These are phyloP conservation scores for Rhizopogon sp. DNA, from an alignment of 768 basidiomycete species.

Conservation along the genomic window DNA sequence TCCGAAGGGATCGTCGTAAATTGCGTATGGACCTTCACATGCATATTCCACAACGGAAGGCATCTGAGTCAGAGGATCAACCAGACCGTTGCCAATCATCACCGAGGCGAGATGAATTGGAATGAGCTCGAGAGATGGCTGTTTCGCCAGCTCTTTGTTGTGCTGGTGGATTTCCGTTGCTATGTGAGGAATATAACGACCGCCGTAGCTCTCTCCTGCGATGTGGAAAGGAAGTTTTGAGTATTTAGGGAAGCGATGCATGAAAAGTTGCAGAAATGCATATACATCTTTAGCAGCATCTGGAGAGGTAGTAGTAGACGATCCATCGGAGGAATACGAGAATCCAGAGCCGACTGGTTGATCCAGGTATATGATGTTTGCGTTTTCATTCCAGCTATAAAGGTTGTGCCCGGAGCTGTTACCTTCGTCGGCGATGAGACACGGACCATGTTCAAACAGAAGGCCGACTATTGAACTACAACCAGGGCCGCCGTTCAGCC, in stretches of 20 bases:
- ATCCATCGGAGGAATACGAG: conserved; percentile 35
- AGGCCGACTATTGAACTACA: conserved; percentile 21
- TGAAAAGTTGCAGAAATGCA: conserved; percentile 30
- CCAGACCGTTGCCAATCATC: conserved; percentile 46
- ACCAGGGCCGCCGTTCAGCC: conserved; percentile 30
- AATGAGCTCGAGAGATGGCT: conserved; percentile 19
- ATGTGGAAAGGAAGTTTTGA: conserved; percentile 25
- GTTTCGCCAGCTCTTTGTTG: conserved; percentile 25
- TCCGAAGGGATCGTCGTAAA: conserved; percentile 39
- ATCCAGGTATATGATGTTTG: conserved; percentile 29
- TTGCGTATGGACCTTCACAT: conserved; percentile 33
- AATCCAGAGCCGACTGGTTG: conserved; percentile 40
- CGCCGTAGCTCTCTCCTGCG: conserved; percentile 30
- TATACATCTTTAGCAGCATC: conserved; percentile 30
- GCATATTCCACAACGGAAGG: conserved; percentile 39
- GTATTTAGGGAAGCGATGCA: conserved; percentile 27
- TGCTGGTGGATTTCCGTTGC: conserved; percentile 40
- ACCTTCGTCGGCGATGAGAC: conserved; percentile 13
- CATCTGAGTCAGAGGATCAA: conserved; percentile 42
- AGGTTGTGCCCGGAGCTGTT: conserved; percentile 26
- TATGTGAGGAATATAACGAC: conserved; percentile 42
- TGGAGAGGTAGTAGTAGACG: conserved; percentile 18
- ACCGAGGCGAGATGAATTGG: conserved; percentile 39
- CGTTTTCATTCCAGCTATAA: conserved; percentile 38
- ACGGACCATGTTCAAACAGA: conserved; percentile 22